A percentile compares a stretch with the other conserved stretches of the same genome.
These are phyloP conservation scores for Prasinococcaceae sp. DNA, from an alignment of 139 green algal species.

Conservation along the genomic window DNA sequence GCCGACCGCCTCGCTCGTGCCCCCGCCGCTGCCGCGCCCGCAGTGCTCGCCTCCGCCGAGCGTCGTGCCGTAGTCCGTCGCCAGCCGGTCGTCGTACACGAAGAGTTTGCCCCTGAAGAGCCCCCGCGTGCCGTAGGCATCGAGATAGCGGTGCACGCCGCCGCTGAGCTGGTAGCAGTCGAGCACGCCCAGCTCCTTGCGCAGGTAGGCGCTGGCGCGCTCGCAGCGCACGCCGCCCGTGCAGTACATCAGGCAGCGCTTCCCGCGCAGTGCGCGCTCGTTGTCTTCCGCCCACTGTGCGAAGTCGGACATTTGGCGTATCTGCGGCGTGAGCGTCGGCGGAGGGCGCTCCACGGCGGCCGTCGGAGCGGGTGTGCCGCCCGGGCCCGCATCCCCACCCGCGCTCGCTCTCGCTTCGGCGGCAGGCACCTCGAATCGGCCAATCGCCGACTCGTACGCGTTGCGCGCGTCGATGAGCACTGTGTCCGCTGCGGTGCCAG, in stretches of 20 bases:
- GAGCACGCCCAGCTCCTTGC: slow-evolving; percentile 38
- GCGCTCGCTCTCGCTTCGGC: background rate
- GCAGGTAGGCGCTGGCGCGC: slow-evolving; percentile 50
- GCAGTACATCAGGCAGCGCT: slow-evolving; percentile 61
- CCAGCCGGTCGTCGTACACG: slow-evolving; percentile 51
- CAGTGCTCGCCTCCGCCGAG: background rate
- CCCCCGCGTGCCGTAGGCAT: slow-evolving; percentile 49
- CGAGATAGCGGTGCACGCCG: slow-evolving; percentile 68
- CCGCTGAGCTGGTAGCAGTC: slow-evolving; percentile 32
- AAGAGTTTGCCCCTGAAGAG: slow-evolving; percentile 67
- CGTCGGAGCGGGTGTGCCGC: too few species aligned
- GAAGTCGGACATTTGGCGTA: background rate
- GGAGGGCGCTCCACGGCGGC: background rate
- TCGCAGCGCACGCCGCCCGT: slow-evolving; percentile 72
- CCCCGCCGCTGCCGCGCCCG: background rate
- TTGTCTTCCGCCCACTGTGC: slow-evolving; percentile 5
- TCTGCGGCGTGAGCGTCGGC: background rate
- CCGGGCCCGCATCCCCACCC: slow-evolving; percentile 11
- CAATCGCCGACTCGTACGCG: slow-evolving; percentile 58
- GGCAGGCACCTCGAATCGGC: slow-evolving; percentile 24
- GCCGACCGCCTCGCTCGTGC: too few species aligned
- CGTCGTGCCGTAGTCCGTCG: background rate
- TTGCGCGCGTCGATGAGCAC: slow-evolving; percentile 65
- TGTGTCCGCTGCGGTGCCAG: too few species aligned
- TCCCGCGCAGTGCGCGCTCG: slow-evolving; percentile 12